phyloP scores from a whole-genome alignment of 305 asterid genomes.

The Fraxinus xanthoxyloides region DNA sequence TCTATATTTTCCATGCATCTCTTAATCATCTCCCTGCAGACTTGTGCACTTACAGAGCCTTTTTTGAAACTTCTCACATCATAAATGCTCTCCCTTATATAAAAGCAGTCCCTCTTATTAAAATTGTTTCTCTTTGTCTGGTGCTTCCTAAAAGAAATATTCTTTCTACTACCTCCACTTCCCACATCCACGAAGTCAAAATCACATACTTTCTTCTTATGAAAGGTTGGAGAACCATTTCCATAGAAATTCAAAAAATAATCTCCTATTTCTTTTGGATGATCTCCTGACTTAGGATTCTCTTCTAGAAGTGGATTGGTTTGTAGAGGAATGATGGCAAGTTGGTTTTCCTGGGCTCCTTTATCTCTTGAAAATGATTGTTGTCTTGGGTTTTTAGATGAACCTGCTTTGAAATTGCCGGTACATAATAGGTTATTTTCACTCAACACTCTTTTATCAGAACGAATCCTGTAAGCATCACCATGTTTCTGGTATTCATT shows the following conservation, averaged over 20 bases:
- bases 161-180: slow-evolving; percentile 32
- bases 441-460: slow-evolving; percentile 24
- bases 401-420: slow-evolving; percentile 21
- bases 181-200: slow-evolving; percentile 43
- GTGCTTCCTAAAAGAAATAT: slow-evolving; percentile 34
- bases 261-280: slow-evolving; percentile 44
- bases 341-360: slow-evolving; percentile 27
- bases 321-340: slow-evolving; percentile 30
- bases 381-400: slow-evolving; percentile 20
- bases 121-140: slow-evolving; percentile 31
- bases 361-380: slow-evolving; percentile 1
- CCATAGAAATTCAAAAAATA: slow-evolving; percentile 52
- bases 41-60: slow-evolving; percentile 72
- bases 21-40: slow-evolving; percentile 77
- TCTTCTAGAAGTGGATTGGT: slow-evolving; percentile 26
- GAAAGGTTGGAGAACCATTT: slow-evolving; percentile 39
- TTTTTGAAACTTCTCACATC: slow-evolving; percentile 70
- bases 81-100: slow-evolving; percentile 75
- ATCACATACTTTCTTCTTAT: slow-evolving; percentile 40
- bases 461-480: slow-evolving; percentile 22
- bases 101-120: slow-evolving; percentile 40
- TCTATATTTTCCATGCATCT: slow-evolving; percentile 87
- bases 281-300: slow-evolving; percentile 34
- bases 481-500: slow-evolving; percentile 38
- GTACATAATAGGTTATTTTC: slow-evolving; percentile 15